Conservation (phyloP, 2,329 filamentous ascomycete genomes). For the Scolecobasidium constrictum region DNA sequence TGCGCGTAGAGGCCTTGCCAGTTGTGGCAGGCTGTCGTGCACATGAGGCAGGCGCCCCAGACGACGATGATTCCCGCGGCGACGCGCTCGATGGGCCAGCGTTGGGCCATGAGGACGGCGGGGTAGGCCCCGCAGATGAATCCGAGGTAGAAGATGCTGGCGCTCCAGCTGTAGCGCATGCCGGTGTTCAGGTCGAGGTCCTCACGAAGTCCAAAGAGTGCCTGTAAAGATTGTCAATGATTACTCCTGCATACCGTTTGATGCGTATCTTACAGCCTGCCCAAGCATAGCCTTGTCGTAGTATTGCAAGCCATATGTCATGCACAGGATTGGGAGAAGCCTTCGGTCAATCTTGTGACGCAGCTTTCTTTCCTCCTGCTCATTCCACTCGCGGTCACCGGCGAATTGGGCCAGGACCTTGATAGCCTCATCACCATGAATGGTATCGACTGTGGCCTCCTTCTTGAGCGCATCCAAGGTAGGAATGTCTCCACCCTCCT, state of each 20-base stretch:
- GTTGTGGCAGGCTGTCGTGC: slow-evolving; percentile 24
- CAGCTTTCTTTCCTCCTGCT: slow-evolving; percentile 31
- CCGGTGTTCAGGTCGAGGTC: slow-evolving; percentile 31
- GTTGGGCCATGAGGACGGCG: slow-evolving; percentile 31
- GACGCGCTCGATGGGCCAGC: slow-evolving; percentile 36
- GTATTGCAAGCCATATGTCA: slow-evolving; percentile 37
- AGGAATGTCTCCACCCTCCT: too few relatives aligned
- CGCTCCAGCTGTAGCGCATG: slow-evolving; percentile 33
- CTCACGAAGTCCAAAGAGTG: slow-evolving; percentile 30
- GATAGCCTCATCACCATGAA: slow-evolving; percentile 29
- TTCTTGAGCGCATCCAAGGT: slow-evolving; percentile 1
- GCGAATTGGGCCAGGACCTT: slow-evolving; percentile 30
- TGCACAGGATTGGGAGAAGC: slow-evolving; percentile 35
- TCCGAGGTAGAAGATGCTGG: slow-evolving; percentile 39
- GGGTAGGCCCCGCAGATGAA: slow-evolving; percentile 39
- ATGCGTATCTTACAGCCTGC: slow-evolving; percentile 32
- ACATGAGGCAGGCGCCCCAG: slow-evolving; percentile 29
- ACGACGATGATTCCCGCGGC: slow-evolving; percentile 25
- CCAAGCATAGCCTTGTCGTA: slow-evolving; percentile 44
- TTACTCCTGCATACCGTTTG: not conserved
- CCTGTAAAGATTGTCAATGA: slow-evolving; percentile 15
- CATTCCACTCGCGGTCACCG: slow-evolving; percentile 32
- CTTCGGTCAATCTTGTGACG: slow-evolving; percentile 32
- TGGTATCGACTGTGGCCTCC: slow-evolving; percentile 17
- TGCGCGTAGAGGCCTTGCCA: slow-evolving; percentile 18